Evolutionary conservation across 768 basidiomycete species (phyloP).

Genomic region (Cystobasidium onofrii): DNA sequence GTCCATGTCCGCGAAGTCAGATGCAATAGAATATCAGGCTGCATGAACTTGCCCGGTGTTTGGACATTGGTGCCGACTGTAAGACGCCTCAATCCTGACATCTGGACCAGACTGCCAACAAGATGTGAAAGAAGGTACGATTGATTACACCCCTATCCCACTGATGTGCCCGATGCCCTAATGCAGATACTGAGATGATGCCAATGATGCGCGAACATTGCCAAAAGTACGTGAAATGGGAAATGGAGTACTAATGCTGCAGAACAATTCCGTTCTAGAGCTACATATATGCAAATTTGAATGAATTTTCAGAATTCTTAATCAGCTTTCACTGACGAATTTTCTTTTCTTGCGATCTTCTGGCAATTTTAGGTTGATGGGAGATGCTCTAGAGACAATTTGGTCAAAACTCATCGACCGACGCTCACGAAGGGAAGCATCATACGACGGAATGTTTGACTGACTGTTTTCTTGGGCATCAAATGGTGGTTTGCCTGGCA

Average conservation of each 20-base stretch:
- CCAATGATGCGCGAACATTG: neutral
- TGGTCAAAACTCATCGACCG: constrained; percentile 1
- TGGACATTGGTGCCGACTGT: too few relatives aligned
- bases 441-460: neutral
- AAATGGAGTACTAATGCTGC: neutral
- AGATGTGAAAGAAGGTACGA: too few relatives aligned
- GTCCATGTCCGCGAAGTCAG: too few relatives aligned
- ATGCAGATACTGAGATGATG: neutral
- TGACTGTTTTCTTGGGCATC: neutral
- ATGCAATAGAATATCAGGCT: too few relatives aligned
- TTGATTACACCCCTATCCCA: neutral
- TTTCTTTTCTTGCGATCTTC: constrained; percentile 9
- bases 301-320: too few relatives aligned
- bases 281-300: neutral
- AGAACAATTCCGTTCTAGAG: neutral
- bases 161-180: neutral
- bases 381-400: neutral
- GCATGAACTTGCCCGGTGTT: too few relatives aligned
- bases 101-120: too few relatives aligned
- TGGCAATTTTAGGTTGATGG: neutral
- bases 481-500: neutral
- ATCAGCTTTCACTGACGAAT: neutral
- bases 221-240: neutral
- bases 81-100: too few relatives aligned
- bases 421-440: neutral